phyloP scores from a whole-genome alignment of 441 rosid species.

The Rhodomyrtus psidioides region DNA sequence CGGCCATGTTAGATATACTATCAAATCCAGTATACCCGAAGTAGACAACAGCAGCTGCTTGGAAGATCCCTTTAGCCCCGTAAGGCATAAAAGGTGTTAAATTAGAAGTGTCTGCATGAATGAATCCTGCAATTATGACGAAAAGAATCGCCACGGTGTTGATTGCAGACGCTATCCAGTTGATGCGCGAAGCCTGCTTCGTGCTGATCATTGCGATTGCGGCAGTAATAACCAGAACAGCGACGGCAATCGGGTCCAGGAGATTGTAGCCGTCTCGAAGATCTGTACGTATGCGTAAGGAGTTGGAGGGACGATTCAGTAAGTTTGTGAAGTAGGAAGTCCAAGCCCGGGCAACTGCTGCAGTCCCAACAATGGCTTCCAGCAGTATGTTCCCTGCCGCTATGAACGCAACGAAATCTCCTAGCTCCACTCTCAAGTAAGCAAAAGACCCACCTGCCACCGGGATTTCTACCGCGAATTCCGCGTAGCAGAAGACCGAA shows the following conservation, averaged over 20 bases:
- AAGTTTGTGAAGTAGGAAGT: constrained; percentile 46
- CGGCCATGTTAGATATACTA: constrained; percentile 39
- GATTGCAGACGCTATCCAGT: constrained; percentile 30
- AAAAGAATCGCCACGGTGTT: constrained; percentile 3
- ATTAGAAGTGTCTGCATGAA: constrained; percentile 34
- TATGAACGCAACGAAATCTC: constrained; percentile 38
- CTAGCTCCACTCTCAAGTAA: constrained; percentile 39
- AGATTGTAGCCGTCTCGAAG: constrained; percentile 20
- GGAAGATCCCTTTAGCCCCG: constrained; percentile 27
- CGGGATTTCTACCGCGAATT: constrained; percentile 43
- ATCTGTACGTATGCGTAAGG: constrained; percentile 33
- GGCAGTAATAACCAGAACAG: constrained; percentile 23
- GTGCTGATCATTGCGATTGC: constrained; percentile 32
- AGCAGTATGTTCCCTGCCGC: constrained; percentile 47
- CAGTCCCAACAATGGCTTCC: constrained; percentile 33
- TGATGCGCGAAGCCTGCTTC: constrained; percentile 30
- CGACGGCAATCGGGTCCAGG: constrained; percentile 44
- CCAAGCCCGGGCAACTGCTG: constrained; percentile 53
- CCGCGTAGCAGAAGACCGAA: constrained; percentile 40
- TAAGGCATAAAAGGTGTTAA: constrained; percentile 30
- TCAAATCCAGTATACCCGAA: constrained; percentile 38
- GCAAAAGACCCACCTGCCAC: constrained; percentile 55
- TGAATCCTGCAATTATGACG: constrained; percentile 18
- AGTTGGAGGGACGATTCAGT: constrained; percentile 23
- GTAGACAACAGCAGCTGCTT: constrained; percentile 35